phyloP scores from a whole-genome alignment of 176 grass and related monocot species.

The Carex cristatella region DNA sequence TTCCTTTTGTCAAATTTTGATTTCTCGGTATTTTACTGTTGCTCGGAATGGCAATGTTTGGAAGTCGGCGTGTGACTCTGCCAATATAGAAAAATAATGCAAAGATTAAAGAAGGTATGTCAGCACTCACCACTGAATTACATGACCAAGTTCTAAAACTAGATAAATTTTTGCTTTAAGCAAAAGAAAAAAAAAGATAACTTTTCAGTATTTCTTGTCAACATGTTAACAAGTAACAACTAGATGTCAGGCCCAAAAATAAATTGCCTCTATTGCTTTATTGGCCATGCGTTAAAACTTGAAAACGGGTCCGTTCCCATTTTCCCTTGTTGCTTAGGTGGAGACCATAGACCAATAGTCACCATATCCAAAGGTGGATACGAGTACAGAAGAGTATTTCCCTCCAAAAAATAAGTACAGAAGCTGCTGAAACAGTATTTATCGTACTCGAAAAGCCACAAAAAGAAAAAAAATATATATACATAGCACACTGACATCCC shows the following conservation, averaged over 20 bases:
- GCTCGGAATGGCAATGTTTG: background rate
- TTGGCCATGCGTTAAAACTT: background rate
- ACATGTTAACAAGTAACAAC: background rate
- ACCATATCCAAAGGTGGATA: background rate
- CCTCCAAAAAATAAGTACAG: background rate
- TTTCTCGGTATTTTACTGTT: background rate
- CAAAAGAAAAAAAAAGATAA: background rate
- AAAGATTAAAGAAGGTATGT: background rate
- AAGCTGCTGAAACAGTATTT: background rate
- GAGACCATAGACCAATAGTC: background rate
- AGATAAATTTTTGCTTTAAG: background rate
- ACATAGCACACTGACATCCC: background rate
- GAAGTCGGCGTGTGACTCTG: background rate
- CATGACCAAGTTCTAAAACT: background rate
- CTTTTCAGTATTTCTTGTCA: background rate
- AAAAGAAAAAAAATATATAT: background rate
- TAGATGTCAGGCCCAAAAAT: background rate
- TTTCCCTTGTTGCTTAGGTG: background rate
- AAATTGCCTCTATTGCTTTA: background rate
- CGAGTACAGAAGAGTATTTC: background rate
- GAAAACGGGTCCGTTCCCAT: background rate
- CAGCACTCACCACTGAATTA: background rate
- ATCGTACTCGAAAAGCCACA: background rate
- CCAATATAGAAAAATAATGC: background rate
- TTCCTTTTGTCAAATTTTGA: background rate